Percentiles rank a stretch among this genome's conserved stretches.
These are phyloP conservation scores for Candida chauliodis DNA, from an alignment of 805 yeast genomes.

Conservation along the genomic window DNA sequence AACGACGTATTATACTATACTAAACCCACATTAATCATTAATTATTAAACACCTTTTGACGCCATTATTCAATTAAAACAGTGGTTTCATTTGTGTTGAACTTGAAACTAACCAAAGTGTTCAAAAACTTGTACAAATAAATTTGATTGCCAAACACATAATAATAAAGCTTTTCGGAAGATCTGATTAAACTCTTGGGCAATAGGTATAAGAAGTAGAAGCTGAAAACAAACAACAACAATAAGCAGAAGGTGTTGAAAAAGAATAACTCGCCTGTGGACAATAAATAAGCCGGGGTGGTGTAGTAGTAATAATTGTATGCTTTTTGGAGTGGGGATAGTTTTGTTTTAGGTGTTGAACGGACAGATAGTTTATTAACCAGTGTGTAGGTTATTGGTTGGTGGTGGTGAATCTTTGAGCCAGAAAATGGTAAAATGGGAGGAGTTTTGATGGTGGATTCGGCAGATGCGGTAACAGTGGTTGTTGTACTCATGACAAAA, in stretches of 20 bases:
- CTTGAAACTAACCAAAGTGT: neutral
- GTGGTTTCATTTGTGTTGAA: neutral
- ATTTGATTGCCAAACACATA: slow-evolving; percentile 13
- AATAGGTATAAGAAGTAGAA: slow-evolving; percentile 16
- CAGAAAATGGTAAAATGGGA: neutral
- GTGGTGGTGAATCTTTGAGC: neutral
- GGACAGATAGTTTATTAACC: neutral
- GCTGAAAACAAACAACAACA: slow-evolving; percentile 11
- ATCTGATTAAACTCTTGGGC: slow-evolving; percentile 10
- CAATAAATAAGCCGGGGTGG: slow-evolving; percentile 27
- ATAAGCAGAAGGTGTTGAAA: slow-evolving; percentile 16
- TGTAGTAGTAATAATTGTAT: slow-evolving; percentile 20
- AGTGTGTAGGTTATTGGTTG: neutral
- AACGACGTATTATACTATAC: too few species aligned
- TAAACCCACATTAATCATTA: too few species aligned
- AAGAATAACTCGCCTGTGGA: slow-evolving; percentile 19
- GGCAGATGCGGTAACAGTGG: neutral
- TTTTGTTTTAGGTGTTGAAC: neutral
- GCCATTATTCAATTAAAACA: neutral
- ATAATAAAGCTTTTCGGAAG: slow-evolving; percentile 15
- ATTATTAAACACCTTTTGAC: too few species aligned
- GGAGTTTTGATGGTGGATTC: neutral
- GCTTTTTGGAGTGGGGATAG: slow-evolving; percentile 1
- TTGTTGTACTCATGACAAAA: slow-evolving; percentile 2
- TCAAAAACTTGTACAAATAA: slow-evolving; percentile 1